phyloP scores from a whole-genome alignment of 208 protist genomes.

The Crithidia expoeki region DNA sequence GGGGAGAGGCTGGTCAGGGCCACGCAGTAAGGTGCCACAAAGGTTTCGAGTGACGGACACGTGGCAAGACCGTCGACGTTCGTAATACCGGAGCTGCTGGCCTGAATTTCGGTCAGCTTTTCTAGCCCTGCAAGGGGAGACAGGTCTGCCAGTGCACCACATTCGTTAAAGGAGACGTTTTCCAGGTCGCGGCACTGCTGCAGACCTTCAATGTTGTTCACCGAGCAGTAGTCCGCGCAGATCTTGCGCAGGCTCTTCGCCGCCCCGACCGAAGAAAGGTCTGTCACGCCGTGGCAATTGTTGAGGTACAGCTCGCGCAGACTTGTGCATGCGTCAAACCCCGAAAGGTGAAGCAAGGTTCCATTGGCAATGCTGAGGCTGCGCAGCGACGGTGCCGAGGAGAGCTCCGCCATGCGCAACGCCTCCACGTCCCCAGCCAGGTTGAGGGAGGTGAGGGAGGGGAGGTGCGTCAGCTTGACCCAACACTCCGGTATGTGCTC shows the following conservation, averaged over 20 bases:
- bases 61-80: constrained; percentile 5
- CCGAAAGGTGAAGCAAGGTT: constrained; percentile 2
- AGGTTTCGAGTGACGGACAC: not conserved
- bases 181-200: constrained; percentile 7
- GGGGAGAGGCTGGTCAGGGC: constrained; percentile 8
- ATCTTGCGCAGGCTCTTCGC: not conserved
- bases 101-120: constrained; percentile 3
- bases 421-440: not conserved
- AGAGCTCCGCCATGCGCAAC: constrained; percentile 7
- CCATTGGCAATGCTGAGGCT: not conserved
- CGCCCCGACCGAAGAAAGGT: constrained; percentile 1
- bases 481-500: not conserved
- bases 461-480: not conserved
- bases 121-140: constrained; percentile 11
- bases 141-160: constrained; percentile 3
- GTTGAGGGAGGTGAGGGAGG: constrained; percentile 6
- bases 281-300: constrained; percentile 7
- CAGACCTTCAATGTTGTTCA: constrained; percentile 15
- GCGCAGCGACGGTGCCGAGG: constrained; percentile 3
- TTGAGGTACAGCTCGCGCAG: not conserved
- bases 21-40: constrained; percentile 6
- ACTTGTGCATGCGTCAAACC: constrained; percentile 3
- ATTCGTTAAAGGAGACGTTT: constrained; percentile 6
- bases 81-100: constrained; percentile 1
- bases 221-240: constrained; percentile 4